phyloP scores from a whole-genome alignment of 768 basidiomycete species.

The Agaricus subrufescens region DNA sequence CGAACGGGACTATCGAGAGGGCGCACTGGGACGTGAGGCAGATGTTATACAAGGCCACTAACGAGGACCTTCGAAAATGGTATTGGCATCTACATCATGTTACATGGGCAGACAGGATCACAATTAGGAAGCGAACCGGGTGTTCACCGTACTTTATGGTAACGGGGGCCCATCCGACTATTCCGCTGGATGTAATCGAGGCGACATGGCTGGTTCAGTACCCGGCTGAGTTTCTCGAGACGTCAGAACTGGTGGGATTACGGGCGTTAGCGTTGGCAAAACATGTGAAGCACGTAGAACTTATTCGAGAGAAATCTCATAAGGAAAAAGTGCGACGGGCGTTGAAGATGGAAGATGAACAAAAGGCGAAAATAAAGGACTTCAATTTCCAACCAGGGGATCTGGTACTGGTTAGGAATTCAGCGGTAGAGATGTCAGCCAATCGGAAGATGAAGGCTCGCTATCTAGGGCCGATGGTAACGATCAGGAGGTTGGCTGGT shows the following conservation, averaged over 20 bases:
- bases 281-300: constrained; percentile 16
- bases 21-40: not conserved
- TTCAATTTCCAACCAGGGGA: constrained; percentile 17
- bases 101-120: constrained; percentile 29
- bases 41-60: too few species aligned
- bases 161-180: constrained; percentile 24
- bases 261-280: constrained; percentile 17
- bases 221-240: constrained; percentile 11
- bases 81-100: constrained; percentile 18
- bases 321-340: not conserved
- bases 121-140: constrained; percentile 18
- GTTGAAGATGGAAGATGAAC: not conserved
- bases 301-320: constrained; percentile 11
- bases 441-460: constrained; percentile 25
- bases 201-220: constrained; percentile 21
- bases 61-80: constrained; percentile 19
- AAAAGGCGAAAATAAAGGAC: not conserved
- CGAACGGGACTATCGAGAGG: constrained; percentile 19
- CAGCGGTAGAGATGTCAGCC: constrained; percentile 21
- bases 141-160: constrained; percentile 26
- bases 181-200: constrained; percentile 23
- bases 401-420: constrained; percentile 31
- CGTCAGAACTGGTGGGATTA: constrained; percentile 18
- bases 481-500: too few species aligned
- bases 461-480: constrained; percentile 28